Percentiles rank a stretch among this genome's conserved stretches.
Conservation (phyloP, 2,329 filamentous ascomycete genomes). For the Talaromyces verruculosus region DNA sequence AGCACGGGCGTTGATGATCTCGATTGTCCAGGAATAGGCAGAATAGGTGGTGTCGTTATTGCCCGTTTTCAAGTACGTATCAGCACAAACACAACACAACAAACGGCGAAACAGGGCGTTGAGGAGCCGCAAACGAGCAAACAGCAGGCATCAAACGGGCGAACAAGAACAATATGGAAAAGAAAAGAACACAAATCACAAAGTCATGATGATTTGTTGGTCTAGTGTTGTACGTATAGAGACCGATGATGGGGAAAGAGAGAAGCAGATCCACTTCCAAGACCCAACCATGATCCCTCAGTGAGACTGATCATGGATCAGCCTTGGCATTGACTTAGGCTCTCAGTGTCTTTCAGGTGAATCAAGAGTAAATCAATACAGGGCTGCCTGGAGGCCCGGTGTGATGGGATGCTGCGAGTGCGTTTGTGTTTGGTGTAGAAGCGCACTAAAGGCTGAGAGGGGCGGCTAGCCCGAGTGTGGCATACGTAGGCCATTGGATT, state of each 20-base stretch:
- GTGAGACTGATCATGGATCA: background rate
- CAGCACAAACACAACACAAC: background rate
- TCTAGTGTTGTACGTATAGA: background rate
- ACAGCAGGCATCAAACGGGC: background rate
- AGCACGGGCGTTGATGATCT: background rate
- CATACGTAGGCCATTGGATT: conserved; percentile 8
- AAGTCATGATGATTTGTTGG: background rate
- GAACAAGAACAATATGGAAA: background rate
- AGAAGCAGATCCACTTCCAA: conserved; percentile 9
- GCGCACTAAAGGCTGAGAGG: conserved; percentile 1
- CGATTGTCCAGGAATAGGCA: background rate
- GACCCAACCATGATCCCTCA: background rate
- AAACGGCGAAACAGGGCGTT: background rate
- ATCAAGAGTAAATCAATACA: background rate
- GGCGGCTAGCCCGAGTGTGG: background rate
- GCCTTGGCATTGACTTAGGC: background rate
- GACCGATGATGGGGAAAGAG: conserved; percentile 3
- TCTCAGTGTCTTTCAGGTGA: background rate
- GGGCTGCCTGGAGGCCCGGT: conserved; percentile 3
- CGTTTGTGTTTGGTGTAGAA: background rate
- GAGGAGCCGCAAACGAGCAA: background rate
- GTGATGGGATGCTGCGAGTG: conserved; percentile 4
- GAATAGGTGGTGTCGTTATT: background rate
- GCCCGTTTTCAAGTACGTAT: background rate
- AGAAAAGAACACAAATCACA: background rate